Evolutionary conservation across 768 basidiomycete species (phyloP).

Genomic region (Rhodotorula kratochvilovae): DNA sequence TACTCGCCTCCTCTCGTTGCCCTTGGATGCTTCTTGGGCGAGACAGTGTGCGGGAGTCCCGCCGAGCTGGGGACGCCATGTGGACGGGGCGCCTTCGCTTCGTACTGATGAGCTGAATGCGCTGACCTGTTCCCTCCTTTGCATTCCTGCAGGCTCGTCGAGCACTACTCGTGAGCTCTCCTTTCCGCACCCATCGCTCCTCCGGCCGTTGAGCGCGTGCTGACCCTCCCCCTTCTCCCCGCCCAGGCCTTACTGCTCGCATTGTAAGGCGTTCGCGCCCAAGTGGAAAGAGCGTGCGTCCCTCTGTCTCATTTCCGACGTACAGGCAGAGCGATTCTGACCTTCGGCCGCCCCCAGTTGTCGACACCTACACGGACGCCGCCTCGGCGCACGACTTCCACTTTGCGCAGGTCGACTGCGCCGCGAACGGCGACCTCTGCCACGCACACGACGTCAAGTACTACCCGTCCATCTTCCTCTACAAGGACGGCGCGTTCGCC

Average conservation of each 20-base stretch:
- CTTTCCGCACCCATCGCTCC: not conserved
- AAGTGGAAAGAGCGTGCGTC: constrained; percentile 39
- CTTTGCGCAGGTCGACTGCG: constrained; percentile 44
- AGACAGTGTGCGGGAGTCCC: too few relatives aligned
- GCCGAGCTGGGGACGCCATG: too few relatives aligned
- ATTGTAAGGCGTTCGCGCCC: constrained; percentile 40
- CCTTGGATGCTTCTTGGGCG: too few relatives aligned
- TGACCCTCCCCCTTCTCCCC: not conserved
- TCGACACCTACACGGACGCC: constrained; percentile 14
- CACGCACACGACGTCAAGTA: constrained; percentile 38
- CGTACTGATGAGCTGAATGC: not conserved
- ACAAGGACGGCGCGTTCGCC: constrained; percentile 22
- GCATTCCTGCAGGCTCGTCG: constrained; percentile 18
- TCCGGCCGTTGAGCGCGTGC: too few relatives aligned
- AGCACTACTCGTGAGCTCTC: constrained; percentile 29
- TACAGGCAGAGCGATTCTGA: too few relatives aligned
- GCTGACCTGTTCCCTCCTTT: not conserved
- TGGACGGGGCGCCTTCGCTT: too few relatives aligned
- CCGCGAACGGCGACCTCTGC: constrained; percentile 42
- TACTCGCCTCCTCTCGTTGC: not conserved
- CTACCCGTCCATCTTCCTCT: constrained; percentile 42
- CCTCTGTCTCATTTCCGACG: not conserved
- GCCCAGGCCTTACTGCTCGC: constrained; percentile 28
- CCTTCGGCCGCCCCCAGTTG: constrained; percentile 13
- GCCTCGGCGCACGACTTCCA: constrained; percentile 31